Conservation (phyloP, 192 early-diverging fungal genomes). For the Pilaira anomala region DNA sequence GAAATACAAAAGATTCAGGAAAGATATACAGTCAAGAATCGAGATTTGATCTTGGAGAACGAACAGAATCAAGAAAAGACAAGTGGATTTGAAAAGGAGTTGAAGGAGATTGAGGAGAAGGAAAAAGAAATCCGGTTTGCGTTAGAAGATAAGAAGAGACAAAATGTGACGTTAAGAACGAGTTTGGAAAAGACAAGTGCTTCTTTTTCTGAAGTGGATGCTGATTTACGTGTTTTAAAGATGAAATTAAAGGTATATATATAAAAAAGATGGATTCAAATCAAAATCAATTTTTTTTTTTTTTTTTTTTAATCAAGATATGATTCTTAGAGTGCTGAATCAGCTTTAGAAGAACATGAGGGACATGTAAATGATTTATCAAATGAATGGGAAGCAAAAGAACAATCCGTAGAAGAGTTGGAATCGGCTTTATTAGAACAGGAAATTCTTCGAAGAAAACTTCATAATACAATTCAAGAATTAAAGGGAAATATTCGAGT, state of each 20-base stretch:
- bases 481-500: slow-evolving; percentile 97
- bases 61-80: not conserved
- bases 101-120: not conserved
- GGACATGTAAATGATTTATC: not conserved
- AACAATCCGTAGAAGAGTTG: slow-evolving; percentile 6
- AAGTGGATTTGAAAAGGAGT: not conserved
- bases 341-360: slow-evolving; percentile 8
- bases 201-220: not conserved
- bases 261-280: not conserved
- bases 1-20: not conserved
- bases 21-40: not conserved
- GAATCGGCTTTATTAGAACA: slow-evolving; percentile 53
- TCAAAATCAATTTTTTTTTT: too few species aligned
- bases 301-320: not conserved
- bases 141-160: not conserved
- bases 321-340: not conserved
- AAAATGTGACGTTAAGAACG: not conserved
- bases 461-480: slow-evolving; percentile 94
- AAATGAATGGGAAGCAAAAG: not conserved
- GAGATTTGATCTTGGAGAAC: not conserved
- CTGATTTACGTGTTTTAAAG: not conserved
- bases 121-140: not conserved
- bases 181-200: not conserved
- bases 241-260: slow-evolving; percentile 11
- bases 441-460: slow-evolving; percentile 72